Percentiles rank a stretch among this genome's conserved stretches.
phyloP scores from a whole-genome alignment of 306 rosid genomes.

The Oemleria cerasiformis region DNA sequence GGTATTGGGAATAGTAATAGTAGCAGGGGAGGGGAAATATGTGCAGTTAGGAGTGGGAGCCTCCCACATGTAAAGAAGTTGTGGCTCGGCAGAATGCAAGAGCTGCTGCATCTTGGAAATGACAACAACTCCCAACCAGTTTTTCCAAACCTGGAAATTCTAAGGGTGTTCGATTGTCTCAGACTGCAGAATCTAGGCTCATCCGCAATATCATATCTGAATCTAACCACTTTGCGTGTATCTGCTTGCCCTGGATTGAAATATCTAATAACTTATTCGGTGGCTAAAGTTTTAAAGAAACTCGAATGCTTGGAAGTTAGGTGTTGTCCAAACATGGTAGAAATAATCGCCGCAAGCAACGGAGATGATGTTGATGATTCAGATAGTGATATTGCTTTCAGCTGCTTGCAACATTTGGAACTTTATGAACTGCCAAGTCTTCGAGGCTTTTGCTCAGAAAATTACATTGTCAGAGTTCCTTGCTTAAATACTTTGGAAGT shows the following conservation, averaged over 20 bases:
- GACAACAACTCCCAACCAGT: too few species aligned
- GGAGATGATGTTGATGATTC: not conserved
- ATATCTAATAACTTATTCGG: not conserved
- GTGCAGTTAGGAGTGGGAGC: too few species aligned
- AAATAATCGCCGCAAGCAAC: not conserved
- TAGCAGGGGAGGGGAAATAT: not conserved
- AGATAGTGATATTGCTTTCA: not conserved
- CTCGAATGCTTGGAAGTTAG: not conserved
- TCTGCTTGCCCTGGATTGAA: rapidly evolving
- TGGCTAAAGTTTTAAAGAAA: not conserved
- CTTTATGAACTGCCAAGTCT: not conserved
- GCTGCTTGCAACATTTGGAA: not conserved
- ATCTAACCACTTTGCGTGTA: not conserved
- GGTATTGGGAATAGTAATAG: not conserved
- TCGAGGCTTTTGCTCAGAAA: not conserved
- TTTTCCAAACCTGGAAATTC: too few species aligned
- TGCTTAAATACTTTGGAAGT: not conserved
- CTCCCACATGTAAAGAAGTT: too few species aligned
- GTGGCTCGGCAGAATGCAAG: too few species aligned
- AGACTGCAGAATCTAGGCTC: not conserved
- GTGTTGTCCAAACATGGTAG: not conserved
- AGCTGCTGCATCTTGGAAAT: too few species aligned
- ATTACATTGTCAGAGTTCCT: not conserved
- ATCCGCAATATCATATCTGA: not conserved
- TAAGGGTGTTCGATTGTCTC: rapidly evolving